phyloP scores from a whole-genome alignment of 2,329 filamentous ascomycete species.

The Monilinia polystroma region DNA sequence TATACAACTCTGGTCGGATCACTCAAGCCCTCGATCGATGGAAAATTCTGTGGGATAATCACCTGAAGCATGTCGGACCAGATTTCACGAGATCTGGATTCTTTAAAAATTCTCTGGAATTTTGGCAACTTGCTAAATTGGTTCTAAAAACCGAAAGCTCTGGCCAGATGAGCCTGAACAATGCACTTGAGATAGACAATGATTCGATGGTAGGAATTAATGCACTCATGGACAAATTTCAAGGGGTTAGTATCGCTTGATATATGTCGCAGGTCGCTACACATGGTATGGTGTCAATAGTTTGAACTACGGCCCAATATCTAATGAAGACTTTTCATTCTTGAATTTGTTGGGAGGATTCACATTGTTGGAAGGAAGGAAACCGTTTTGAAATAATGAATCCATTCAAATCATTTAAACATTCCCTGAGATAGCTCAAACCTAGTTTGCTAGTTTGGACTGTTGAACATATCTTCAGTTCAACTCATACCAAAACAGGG shows the following conservation, averaged over 20 bases:
- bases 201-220: neutral
- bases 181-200: too few relatives aligned
- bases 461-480: too few relatives aligned
- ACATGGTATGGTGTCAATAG: too few relatives aligned
- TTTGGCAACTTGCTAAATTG: slow-evolving; percentile 12
- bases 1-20: neutral
- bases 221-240: slow-evolving; percentile 1
- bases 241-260: neutral
- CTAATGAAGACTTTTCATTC: too few relatives aligned
- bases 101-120: slow-evolving; percentile 14
- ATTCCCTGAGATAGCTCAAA: too few relatives aligned
- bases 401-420: too few relatives aligned
- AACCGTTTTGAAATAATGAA: too few relatives aligned
- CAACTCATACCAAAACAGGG: neutral
- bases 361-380: too few relatives aligned
- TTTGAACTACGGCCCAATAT: neutral
- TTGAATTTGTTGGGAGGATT: too few relatives aligned
- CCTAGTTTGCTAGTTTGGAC: too few relatives aligned
- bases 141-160: neutral
- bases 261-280: neutral
- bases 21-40: slow-evolving; percentile 3
- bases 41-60: slow-evolving; percentile 9
- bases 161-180: neutral
- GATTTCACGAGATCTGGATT: slow-evolving; percentile 1
- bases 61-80: neutral